A percentile compares a stretch with the other conserved stretches of the same genome.
Conservation (phyloP, 2,329 filamentous ascomycete genomes). For the Phaeosphaeriaceae sp. region DNA sequence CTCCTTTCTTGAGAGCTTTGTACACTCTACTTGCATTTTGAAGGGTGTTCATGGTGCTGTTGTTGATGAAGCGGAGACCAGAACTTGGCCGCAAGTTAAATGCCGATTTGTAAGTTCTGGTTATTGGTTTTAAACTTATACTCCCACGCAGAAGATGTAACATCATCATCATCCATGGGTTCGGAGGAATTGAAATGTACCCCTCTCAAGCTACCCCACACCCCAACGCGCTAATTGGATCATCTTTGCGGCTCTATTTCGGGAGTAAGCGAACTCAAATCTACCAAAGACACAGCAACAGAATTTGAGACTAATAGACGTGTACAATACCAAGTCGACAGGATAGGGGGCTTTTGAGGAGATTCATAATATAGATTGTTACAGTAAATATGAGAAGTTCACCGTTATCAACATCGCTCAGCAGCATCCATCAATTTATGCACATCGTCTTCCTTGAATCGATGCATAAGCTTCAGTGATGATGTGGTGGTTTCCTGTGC, state of each 20-base stretch:
- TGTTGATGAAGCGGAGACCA: neutral
- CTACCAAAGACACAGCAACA: too few relatives aligned
- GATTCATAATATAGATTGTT: neutral
- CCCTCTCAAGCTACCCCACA: constrained; percentile 24
- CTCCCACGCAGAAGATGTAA: constrained; percentile 7
- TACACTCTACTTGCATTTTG: constrained; percentile 62
- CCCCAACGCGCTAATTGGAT: constrained; percentile 15
- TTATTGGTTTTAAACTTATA: neutral
- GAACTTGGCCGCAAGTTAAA: neutral
- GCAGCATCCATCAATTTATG: constrained; percentile 69
- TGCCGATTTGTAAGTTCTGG: neutral
- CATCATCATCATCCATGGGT: constrained; percentile 21
- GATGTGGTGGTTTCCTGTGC: constrained; percentile 59
- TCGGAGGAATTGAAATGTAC: constrained; percentile 1
- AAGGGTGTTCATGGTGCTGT: constrained; percentile 51
- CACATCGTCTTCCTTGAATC: constrained; percentile 72
- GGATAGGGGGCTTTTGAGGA: neutral
- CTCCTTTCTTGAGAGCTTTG: constrained; percentile 57
- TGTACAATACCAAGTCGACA: neutral
- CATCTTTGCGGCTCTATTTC: neutral
- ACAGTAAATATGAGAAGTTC: neutral
- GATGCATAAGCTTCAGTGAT: constrained; percentile 78
- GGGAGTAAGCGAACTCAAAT: neutral
- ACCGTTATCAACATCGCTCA: constrained; percentile 21
- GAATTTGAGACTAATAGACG: too few relatives aligned